Base-by-base conservation (phyloP, 108 stramenopile species). In the Licmophora abbreviata region DNA sequence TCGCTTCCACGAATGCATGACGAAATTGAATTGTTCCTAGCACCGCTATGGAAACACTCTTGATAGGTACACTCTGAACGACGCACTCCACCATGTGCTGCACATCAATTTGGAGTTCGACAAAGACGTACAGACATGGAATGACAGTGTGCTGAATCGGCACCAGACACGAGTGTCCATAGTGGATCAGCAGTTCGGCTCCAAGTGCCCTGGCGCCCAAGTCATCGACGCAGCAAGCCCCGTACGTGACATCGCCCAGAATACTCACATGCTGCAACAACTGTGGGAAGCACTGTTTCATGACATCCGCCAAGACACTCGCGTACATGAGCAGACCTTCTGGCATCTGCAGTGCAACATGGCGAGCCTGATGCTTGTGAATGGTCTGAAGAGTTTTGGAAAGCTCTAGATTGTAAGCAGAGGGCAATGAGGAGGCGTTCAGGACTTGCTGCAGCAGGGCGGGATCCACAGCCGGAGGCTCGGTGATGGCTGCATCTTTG, bases 141-240 rank as follows among this genome's bases (percentile, higher is more conserved):
- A 94, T 67, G 21, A 62, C 81, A 2, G 96, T 96, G 37, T 71
- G 74, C 10, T 86, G 82, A 37, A 96, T 62, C 2, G 98, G 98
- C 11, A 99, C 96, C 38, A 99, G 57, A 65, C 98, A 99, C 27
- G 83, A 86, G 65, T 99, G 98, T 27, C 98, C 98, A 56, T 98
- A 99, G 56, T 99, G 98, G 1, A 99, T 78, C 37, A 99, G 55
- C 20, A 97, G 54, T 36, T 95, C 85, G 38, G 81, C 85, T 7
- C 92, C 95, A 29, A 97, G 44, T 0, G 94, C 88, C 44, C 79
- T 68, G 3, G 95, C 94, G 22, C 81, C 85, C 47, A 97, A 61
- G 66, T 99, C 98, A 48, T 95, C 98, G 44, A 99, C 83, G 63
- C 98, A 99, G 61, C 98, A 99, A 8, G 98, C 98, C 8, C 98